These are phyloP conservation scores for Hamiltosporidium tvaerminnensis DNA, from an alignment of 371 early-diverging fungal genomes.

Conservation along the genomic window DNA sequence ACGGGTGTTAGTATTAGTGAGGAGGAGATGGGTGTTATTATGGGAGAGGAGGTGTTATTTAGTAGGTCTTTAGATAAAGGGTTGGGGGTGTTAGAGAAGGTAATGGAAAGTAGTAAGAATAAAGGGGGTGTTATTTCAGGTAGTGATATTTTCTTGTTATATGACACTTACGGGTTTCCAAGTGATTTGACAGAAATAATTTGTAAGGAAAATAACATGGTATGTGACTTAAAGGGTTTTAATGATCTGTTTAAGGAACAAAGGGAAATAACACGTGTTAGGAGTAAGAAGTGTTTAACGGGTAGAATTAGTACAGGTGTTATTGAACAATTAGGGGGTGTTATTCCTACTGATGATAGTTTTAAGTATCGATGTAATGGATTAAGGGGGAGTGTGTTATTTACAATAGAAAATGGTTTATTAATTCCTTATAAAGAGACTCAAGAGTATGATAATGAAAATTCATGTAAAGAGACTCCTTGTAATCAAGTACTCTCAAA, in stretches of 20 bases:
- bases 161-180: conserved; percentile 98
- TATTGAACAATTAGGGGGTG: conserved; percentile 3
- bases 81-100: conserved; percentile 71
- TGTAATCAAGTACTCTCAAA: conserved; percentile 52
- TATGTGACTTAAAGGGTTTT: conserved; percentile 69
- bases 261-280: conserved; percentile 49
- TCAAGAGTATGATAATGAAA: conserved; percentile 57
- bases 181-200: conserved; percentile 88
- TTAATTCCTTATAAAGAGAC: conserved; percentile 60
- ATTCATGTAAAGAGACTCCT: conserved; percentile 51
- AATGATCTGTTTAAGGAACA: conserved; percentile 64
- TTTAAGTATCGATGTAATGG: not conserved
- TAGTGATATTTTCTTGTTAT: conserved; percentile 81
- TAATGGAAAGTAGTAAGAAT: conserved; percentile 56
- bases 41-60: conserved; percentile 85
- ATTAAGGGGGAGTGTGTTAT: not conserved
- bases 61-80: conserved; percentile 91
- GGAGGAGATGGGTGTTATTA: conserved; percentile 70
- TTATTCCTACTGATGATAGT: conserved; percentile 12
- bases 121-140: conserved; percentile 62
- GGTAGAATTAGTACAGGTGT: conserved; percentile 1
- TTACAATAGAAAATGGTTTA: conserved; percentile 55
- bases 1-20: conserved; percentile 61
- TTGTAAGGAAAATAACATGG: conserved; percentile 79
- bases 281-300: conserved; percentile 6